Evolutionary conservation across 352 stramenopile genomes (phyloP).

Genomic region (Phytophthora sp.): DNA sequence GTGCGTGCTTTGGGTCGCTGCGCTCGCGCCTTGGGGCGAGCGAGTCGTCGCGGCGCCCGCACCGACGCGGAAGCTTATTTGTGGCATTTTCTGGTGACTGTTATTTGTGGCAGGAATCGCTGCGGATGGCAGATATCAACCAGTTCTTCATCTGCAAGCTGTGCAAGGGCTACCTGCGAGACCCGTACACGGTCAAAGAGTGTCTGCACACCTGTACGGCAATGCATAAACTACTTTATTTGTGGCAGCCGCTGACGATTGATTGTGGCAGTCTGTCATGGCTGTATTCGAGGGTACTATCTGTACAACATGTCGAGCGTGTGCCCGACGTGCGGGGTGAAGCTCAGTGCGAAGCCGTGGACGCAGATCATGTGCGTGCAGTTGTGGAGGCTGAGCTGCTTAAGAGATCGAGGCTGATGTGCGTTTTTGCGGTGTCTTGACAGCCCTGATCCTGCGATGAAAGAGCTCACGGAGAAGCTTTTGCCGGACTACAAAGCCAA

Average conservation of each 20-base stretch:
- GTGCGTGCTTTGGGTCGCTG: constrained; percentile 8
- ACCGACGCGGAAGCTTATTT: constrained; percentile 17
- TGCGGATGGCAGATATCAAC: constrained; percentile 56
- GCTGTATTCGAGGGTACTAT: constrained; percentile 64
- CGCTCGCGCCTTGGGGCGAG: constrained; percentile 3
- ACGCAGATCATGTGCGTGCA: constrained; percentile 58
- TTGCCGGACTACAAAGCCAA: constrained; percentile 46
- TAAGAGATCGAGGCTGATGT: neutral
- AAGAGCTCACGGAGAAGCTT: constrained; percentile 60
- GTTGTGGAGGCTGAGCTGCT: neutral
- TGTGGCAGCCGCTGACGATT: neutral
- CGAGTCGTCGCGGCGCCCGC: neutral
- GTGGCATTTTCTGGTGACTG: constrained; percentile 4
- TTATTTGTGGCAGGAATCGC: constrained; percentile 40
- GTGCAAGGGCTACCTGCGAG: constrained; percentile 72
- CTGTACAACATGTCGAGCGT: constrained; percentile 30
- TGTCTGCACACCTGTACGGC: constrained; percentile 80
- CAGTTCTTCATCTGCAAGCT: constrained; percentile 68
- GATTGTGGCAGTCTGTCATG: constrained; percentile 56
- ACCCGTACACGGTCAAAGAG: constrained; percentile 79
- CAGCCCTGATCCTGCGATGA: constrained; percentile 62
- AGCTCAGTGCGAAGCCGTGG: constrained; percentile 59
- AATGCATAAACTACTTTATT: neutral
- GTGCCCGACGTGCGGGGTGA: constrained; percentile 56
- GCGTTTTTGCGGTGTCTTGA: constrained; percentile 1